phyloP scores from a whole-genome alignment of 2,329 filamentous ascomycete genomes.

The Fusarium decemcellulare region DNA sequence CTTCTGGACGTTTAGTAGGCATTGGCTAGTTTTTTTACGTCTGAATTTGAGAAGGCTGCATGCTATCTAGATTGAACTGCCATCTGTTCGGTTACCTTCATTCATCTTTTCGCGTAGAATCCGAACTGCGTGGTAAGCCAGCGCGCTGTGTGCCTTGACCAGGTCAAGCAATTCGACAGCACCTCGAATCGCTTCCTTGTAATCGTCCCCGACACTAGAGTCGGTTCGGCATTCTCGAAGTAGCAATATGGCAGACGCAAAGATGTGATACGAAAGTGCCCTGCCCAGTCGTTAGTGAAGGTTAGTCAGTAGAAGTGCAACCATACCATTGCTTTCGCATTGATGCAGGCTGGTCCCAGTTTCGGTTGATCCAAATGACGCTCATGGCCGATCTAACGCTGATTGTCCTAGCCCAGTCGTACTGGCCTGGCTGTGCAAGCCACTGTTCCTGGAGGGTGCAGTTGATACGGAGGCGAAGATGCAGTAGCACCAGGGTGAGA shows the following conservation, averaged over 20 bases:
- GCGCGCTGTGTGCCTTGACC: neutral
- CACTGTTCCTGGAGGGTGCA: slow-evolving; percentile 21
- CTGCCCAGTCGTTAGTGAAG: neutral
- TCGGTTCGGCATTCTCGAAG: neutral
- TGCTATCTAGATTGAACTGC: neutral
- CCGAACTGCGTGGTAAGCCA: neutral
- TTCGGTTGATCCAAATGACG: slow-evolving; percentile 27
- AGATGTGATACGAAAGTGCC: neutral
- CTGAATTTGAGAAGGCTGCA: no score
- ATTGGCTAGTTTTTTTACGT: neutral
- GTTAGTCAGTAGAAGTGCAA: neutral
- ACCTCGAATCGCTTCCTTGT: neutral
- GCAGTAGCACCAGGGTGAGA: slow-evolving; percentile 23
- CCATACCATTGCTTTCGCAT: slow-evolving; percentile 29
- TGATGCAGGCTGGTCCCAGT: slow-evolving; percentile 27
- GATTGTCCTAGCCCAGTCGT: slow-evolving; percentile 20
- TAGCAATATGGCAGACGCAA: neutral
- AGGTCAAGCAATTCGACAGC: neutral
- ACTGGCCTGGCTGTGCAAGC: slow-evolving; percentile 13
- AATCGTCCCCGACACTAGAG: neutral
- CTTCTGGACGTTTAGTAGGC: neutral
- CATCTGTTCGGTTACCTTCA: neutral
- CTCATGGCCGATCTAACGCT: slow-evolving; percentile 21
- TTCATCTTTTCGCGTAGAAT: neutral
- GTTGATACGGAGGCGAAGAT: slow-evolving; percentile 25